Evolutionary conservation across 495 filamentous ascomycete genomes (phyloP).

Genomic region (Lophiostoma macrostomum): DNA sequence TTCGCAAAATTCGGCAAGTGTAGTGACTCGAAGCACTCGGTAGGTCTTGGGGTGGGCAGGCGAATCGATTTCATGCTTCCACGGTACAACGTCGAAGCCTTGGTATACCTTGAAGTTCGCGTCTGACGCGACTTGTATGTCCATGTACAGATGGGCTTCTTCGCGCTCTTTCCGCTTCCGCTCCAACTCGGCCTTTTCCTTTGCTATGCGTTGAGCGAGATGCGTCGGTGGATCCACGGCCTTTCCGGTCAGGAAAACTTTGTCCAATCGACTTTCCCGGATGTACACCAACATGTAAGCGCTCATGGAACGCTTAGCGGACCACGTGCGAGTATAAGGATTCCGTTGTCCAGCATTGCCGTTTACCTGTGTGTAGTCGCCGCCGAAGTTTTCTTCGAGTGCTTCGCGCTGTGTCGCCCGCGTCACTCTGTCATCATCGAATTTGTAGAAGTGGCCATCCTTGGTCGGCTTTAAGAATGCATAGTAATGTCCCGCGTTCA

Average conservation of each 20-base stretch:
- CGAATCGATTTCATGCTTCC: constrained; percentile 55
- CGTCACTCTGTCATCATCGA: constrained; percentile 95
- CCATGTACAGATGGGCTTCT: constrained; percentile 88
- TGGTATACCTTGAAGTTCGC: constrained; percentile 74
- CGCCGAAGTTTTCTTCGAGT: constrained; percentile 94
- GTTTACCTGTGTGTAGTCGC: constrained; percentile 67
- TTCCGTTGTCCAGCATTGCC: constrained; percentile 59
- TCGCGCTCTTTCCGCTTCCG: constrained; percentile 79
- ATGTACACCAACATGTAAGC: constrained; percentile 99
- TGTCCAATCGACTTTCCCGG: constrained; percentile 75
- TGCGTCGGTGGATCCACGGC: constrained; percentile 77
- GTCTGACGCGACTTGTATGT: constrained; percentile 74
- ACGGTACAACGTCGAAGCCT: constrained; percentile 78
- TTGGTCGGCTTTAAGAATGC: constrained; percentile 92
- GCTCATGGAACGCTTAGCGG: constrained; percentile 69
- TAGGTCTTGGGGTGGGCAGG: constrained; percentile 60
- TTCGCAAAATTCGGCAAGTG: constrained; percentile 68
- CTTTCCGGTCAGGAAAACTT: constrained; percentile 71
- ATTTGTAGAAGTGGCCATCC: constrained; percentile 92
- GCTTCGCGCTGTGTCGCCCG: constrained; percentile 88
- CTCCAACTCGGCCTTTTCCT: constrained; percentile 74
- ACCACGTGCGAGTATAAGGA: constrained; percentile 62
- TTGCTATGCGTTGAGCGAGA: constrained; percentile 55
- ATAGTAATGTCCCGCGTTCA: constrained; percentile 99
- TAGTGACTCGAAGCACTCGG: constrained; percentile 66